These are phyloP conservation scores for Asclepias syriaca DNA, from an alignment of 257 asterid genomes.

Conservation along the genomic window DNA sequence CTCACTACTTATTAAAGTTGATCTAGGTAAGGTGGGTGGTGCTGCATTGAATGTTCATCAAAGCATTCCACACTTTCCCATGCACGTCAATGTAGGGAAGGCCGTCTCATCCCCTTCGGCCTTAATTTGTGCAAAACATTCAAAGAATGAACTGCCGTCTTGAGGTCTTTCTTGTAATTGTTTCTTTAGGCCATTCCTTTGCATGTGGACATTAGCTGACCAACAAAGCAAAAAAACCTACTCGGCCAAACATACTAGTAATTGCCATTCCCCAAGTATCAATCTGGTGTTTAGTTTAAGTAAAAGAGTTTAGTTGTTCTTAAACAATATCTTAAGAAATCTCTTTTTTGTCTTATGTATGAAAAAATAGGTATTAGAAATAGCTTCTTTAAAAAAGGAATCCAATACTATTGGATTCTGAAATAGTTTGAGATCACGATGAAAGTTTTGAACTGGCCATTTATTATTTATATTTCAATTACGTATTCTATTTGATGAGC, in stretches of 20 bases:
- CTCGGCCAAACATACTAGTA: not conserved
- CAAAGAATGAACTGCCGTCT: not conserved
- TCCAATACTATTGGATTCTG: too few relatives aligned
- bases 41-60: slow-evolving; percentile 54
- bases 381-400: too few relatives aligned
- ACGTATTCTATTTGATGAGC: too few relatives aligned
- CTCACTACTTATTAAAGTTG: slow-evolving; percentile 32
- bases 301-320: too few relatives aligned
- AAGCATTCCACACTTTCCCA: slow-evolving; percentile 54
- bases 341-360: too few relatives aligned
- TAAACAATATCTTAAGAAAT: too few relatives aligned
- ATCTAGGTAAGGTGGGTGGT: slow-evolving; percentile 31
- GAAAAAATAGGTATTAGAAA: too few relatives aligned
- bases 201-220: slow-evolving; percentile 2
- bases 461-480: too few relatives aligned
- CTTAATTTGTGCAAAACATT: slow-evolving; percentile 5
- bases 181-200: not conserved
- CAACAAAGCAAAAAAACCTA: not conserved
- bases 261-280: too few relatives aligned
- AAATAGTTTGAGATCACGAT: too few relatives aligned
- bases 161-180: not conserved
- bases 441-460: too few relatives aligned
- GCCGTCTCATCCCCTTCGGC: slow-evolving; percentile 9
- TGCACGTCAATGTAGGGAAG: slow-evolving; percentile 14
- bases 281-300: too few relatives aligned